Evolutionary conservation across 176 grass and related monocot species (phyloP), one percentile per base, ranked within the genome.

Genomic region (Dendrocalamus sinicus): DNA sequence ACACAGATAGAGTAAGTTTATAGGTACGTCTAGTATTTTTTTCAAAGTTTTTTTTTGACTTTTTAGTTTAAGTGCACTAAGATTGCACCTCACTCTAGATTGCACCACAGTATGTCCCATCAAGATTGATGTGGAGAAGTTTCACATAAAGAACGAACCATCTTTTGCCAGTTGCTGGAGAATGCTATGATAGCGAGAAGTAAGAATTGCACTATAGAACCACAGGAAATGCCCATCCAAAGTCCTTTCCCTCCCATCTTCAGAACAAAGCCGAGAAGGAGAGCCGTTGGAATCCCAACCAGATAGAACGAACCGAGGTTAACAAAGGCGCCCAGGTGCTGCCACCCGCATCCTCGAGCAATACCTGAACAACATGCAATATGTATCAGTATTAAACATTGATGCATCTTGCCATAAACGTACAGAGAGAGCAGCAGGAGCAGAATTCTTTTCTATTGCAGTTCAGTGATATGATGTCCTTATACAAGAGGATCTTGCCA

Each of bases 271-370:
- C 91, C 93, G 22, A 95, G 88, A 16, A 86, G 66, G 44, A 93
- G 82, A 12, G 89, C 93, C 4, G 81, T 26, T 5, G 93, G 95
- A 41, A 98, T 92, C 5, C 95, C 95, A 39, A 98, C 60, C 32
- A 98, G 83, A 73, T 98, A 98, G 86, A 94, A 98, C 0, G 96
- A 91, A 28, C 89, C 86, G 0, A 95, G 86, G 83, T 98, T 98
- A 8, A 98, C 87, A 77, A 92, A 98, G 39, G 93, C 96, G 3
- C 93, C 96, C 22, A 98, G 65, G 73, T 98, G 96, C 83, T 98
- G 96, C 88, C 91, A 95, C 39, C 96, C 96, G 4, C 96, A 86
- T 65, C 96, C 96, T 89, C 96, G 89, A 63, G 91, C 93, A 72
- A 98, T 68, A 66, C 93, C 96, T 95, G 86, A 55, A 46, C 20